A percentile compares a stretch with the other conserved stretches of the same genome.
Evolutionary conservation across 768 basidiomycete genomes (phyloP).

Genomic region (Boletus insuetus): DNA sequence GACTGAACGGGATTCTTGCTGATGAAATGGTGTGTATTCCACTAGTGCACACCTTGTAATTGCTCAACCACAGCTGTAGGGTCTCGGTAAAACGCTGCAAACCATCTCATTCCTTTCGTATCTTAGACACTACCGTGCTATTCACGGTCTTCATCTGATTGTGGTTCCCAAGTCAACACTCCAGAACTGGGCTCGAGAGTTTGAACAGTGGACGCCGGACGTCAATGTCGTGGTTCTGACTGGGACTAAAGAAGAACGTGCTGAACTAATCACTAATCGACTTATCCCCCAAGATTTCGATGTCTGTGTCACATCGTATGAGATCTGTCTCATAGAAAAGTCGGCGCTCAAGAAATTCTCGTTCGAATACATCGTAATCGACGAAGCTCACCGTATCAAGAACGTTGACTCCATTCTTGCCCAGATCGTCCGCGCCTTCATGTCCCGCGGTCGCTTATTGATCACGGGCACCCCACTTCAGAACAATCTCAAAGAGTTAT

Average conservation of each 20-base stretch:
- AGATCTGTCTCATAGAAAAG: slow-evolving; percentile 95
- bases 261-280: slow-evolving; percentile 70
- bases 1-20: slow-evolving; percentile 93
- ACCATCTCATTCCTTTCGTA: slow-evolving; percentile 97
- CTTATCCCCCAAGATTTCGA: slow-evolving; percentile 89
- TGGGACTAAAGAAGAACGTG: slow-evolving; percentile 88
- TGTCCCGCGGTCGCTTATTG: slow-evolving; percentile 82
- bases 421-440: slow-evolving; percentile 91
- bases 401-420: slow-evolving; percentile 95
- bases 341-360: slow-evolving; percentile 89
- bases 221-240: slow-evolving; percentile 80
- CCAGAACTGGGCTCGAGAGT: slow-evolving; percentile 96
- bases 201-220: slow-evolving; percentile 86
- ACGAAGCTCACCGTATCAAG: slow-evolving; percentile 99
- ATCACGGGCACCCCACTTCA: slow-evolving; percentile 98
- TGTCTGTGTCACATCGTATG: slow-evolving; percentile 94
- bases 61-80: slow-evolving; percentile 43
- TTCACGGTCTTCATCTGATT: slow-evolving; percentile 84
- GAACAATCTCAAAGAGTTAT: slow-evolving; percentile 96
- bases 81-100: slow-evolving; percentile 97
- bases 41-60: background rate
- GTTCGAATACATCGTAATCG: slow-evolving; percentile 97
- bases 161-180: slow-evolving; percentile 99
- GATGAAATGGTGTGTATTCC: slow-evolving; percentile 79
- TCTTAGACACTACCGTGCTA: slow-evolving; percentile 79